Base-by-base conservation (phyloP, 2,329 filamentous ascomycete species). In the Alternaria angustiovoidea region DNA sequence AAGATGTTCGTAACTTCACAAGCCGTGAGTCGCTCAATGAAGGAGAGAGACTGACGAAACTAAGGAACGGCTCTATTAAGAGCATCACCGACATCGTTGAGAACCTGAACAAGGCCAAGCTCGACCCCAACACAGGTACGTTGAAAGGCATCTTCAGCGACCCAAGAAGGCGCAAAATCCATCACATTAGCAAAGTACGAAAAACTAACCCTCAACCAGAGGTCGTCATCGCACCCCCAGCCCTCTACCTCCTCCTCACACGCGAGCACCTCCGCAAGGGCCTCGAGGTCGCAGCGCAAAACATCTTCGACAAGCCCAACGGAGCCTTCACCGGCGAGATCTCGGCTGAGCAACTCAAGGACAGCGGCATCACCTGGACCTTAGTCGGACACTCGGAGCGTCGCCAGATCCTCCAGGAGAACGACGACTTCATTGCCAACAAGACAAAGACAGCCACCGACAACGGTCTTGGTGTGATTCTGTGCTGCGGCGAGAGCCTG, bases 271-370 rank as follows among this genome's bases (percentile, higher is more conserved):
- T 94, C 74, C 88, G 89, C 79, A 77, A 87, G 72, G 88, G 89
- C 68, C 85, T 99, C 78, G 91, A 92, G 77, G 91, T 99, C 66
- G 91, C 94, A 59, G 90, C 95, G 59, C 95, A 99, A 85, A 99
- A 99, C 83, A 93, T 98, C 81, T 98, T 88, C 83, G 92, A 98
- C 86, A 94, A 94, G 88, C 93, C 93, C 80, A 93, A 95, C 81
- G 95, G 95, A 73, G 95, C 95, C 74, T 98, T 91, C 86, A 99
- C 95, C 36, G 95, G 95, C 76, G 95, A 99, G 85, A 95, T 97
- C 84, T 94, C 91, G 68, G 94, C 94, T 67, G 84, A 89, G 64
- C 95, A 98, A 85, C 89, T 99, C 75, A 90, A 91, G 83, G 95
- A 98, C 82, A 89, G 86, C 82, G 88, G 88, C 78, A 91, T 98